phyloP scores from a whole-genome alignment of 2,329 filamentous ascomycete genomes.

The Rosellinia necatrix region DNA sequence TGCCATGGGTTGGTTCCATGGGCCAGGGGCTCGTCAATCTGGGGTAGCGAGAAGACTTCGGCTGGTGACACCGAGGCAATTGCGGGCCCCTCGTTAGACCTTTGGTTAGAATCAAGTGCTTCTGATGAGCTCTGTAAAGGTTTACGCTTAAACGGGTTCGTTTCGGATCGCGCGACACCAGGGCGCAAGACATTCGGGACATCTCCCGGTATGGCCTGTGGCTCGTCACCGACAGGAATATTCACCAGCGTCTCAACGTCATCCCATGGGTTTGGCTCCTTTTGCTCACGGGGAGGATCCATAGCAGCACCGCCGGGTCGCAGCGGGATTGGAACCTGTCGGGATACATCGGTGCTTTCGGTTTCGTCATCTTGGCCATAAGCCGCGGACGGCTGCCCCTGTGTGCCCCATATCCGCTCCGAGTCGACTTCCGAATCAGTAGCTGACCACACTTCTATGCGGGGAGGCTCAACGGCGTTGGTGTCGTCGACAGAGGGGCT shows the following conservation, averaged over 20 bases:
- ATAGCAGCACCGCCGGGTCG: conserved; percentile 39
- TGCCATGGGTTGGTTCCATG: conserved; percentile 52
- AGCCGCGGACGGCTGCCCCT: conserved; percentile 11
- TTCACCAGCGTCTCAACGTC: conserved; percentile 26
- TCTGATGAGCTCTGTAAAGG: conserved; percentile 34
- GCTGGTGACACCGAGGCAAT: conserved; percentile 38
- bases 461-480: conserved; percentile 35
- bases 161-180: conserved; percentile 45
- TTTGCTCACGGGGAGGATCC: conserved; percentile 37
- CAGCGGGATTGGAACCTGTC: conserved; percentile 41
- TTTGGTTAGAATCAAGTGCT: conserved; percentile 19
- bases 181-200: conserved; percentile 42
- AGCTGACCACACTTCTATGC: conserved; percentile 41
- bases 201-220: conserved; percentile 30
- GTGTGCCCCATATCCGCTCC: conserved; percentile 39
- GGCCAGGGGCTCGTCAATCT: conserved; percentile 44
- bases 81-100: conserved; percentile 24
- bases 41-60: conserved; percentile 49
- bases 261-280: conserved; percentile 45
- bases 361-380: conserved; percentile 14
- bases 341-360: conserved; percentile 27
- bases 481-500: conserved; percentile 24
- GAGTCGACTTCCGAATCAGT: conserved; percentile 41
- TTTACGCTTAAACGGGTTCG: conserved; percentile 62
- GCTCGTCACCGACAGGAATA: conserved; percentile 15